Conservation (phyloP, 177 flowering plant genomes). For the Vitis hybrid region DNA sequence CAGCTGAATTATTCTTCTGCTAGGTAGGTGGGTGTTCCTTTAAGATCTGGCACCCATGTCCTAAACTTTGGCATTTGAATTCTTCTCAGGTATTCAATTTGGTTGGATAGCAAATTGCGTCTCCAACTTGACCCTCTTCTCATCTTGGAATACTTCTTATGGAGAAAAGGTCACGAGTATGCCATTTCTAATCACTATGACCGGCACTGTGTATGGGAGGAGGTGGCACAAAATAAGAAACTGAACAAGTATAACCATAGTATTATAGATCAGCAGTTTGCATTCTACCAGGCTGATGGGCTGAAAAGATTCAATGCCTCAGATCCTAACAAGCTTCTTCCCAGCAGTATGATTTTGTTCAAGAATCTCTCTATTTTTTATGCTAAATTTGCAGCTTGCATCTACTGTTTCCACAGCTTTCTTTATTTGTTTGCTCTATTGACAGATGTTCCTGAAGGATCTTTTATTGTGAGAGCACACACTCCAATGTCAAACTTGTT, state of each 20-base stretch:
- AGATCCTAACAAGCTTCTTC: conserved; percentile 76
- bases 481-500: conserved; percentile 97
- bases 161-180: conserved; percentile 83
- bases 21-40: not conserved
- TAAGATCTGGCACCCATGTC: not conserved
- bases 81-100: conserved; percentile 81
- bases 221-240: conserved; percentile 87
- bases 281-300: conserved; percentile 85
- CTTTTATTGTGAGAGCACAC: conserved; percentile 90
- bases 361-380: not conserved
- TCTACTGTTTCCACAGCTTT: not conserved
- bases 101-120: conserved; percentile 96
- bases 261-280: conserved; percentile 82
- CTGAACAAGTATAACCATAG: conserved; percentile 89
- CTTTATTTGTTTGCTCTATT: conserved; percentile 3
- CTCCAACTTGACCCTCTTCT: conserved; percentile 84
- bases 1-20: not conserved
- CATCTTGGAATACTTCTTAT: conserved; percentile 81
- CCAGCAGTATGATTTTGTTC: conserved; percentile 69
- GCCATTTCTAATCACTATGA: conserved; percentile 97
- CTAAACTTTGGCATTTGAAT: not conserved
- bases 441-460: conserved; percentile 98
- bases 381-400: not conserved
- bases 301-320: conserved; percentile 73
- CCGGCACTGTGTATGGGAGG: conserved; percentile 95